A percentile compares a stretch with the other conserved stretches of the same genome.
Conservation (phyloP, 192 early-diverging fungal species). For the Backusella liffmaniae region DNA sequence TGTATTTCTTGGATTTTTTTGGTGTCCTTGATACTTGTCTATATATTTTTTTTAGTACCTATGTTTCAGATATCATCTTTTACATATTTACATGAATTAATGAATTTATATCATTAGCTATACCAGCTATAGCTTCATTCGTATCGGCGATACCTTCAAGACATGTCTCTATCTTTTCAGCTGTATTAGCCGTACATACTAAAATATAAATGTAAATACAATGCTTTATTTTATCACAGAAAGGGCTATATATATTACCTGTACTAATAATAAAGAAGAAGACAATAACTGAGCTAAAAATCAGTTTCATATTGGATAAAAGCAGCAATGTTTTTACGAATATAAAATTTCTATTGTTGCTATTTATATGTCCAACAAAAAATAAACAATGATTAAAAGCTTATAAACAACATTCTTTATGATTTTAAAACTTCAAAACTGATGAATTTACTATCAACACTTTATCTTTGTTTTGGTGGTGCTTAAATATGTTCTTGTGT, state of each 20-base stretch:
- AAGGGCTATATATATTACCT: not conserved
- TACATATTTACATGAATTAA: not conserved
- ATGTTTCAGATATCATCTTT: not conserved
- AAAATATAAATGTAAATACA: not conserved
- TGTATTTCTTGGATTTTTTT: not conserved
- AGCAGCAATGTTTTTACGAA: not conserved
- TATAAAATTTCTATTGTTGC: not conserved
- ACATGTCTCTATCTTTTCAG: not conserved
- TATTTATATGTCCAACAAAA: not conserved
- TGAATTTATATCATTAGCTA: not conserved
- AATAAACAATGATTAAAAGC: not conserved
- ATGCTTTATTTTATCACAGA: not conserved
- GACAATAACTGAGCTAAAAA: not conserved
- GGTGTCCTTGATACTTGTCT: not conserved
- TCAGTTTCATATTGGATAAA: not conserved
- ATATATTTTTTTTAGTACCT: not conserved
- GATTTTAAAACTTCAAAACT: too few species aligned
- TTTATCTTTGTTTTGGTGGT: too few species aligned
- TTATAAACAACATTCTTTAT: not conserved
- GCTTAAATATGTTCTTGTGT: too few species aligned
- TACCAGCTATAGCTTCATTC: not conserved
- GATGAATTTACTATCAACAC: too few species aligned
- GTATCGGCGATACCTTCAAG: not conserved
- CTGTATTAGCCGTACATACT: not conserved
- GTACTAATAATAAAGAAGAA: not conserved